A percentile compares a stretch with the other conserved stretches of the same genome.
Conservation (phyloP, 176 grass and related monocot species). For the Phoenix dactylifera region DNA sequence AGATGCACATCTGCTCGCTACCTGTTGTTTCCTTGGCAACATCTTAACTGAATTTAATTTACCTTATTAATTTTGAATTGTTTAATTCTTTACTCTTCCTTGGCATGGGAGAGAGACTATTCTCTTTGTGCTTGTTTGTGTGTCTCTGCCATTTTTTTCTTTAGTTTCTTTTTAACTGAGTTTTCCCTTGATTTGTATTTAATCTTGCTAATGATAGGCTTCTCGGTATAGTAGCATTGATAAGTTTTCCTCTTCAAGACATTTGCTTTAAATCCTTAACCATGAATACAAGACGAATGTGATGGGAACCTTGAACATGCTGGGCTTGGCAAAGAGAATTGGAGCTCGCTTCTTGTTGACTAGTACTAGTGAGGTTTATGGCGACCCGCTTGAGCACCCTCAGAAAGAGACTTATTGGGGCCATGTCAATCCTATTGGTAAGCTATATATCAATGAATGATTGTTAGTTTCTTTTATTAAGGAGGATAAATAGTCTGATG, state of each 20-base stretch:
- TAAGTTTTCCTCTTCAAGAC: neutral
- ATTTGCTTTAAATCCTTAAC: slow-evolving; percentile 30
- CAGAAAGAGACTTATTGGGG: slow-evolving; percentile 97
- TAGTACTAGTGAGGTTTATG: slow-evolving; percentile 89
- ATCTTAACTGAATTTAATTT: too few relatives aligned
- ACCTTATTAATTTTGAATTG: too few relatives aligned
- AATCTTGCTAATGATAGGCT: neutral
- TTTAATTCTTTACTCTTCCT: too few relatives aligned
- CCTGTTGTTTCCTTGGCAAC: too few relatives aligned
- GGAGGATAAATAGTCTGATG: neutral
- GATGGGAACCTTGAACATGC: slow-evolving; percentile 96
- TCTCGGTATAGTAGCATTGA: neutral
- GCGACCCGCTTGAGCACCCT: slow-evolving; percentile 91
- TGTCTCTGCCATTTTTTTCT: too few relatives aligned
- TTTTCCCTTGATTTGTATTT: too few relatives aligned
- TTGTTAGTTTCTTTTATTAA: neutral
- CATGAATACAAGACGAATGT: slow-evolving; percentile 87
- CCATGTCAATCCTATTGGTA: slow-evolving; percentile 94
- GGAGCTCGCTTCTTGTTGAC: slow-evolving; percentile 81
- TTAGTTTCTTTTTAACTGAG: too few relatives aligned
- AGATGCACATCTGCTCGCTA: too few relatives aligned
- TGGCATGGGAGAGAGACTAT: too few relatives aligned
- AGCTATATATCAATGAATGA: neutral
- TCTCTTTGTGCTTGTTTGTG: too few relatives aligned
- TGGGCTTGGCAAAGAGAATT: slow-evolving; percentile 91